Evolutionary conservation across 768 basidiomycete species (phyloP).

Genomic region (Chalciporus sphaerocephalus): DNA sequence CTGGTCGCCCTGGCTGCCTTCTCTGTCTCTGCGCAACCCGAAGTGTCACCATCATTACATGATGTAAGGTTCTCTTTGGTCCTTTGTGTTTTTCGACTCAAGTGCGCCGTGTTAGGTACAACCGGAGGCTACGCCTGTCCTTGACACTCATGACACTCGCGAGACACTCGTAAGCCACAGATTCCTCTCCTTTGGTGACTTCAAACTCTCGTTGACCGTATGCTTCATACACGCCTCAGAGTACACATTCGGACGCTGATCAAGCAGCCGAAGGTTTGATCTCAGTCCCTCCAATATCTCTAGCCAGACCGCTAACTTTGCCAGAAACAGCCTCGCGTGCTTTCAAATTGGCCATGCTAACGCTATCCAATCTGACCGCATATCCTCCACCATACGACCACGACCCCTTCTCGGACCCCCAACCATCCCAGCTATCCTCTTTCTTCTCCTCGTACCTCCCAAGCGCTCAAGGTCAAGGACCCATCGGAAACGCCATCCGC

Average conservation of each 20-base stretch:
- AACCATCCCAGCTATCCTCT: slow-evolving; percentile 43
- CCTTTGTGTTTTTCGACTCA: background rate
- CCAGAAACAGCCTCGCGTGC: slow-evolving; percentile 60
- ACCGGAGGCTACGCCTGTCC: slow-evolving; percentile 9
- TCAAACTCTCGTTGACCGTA: background rate
- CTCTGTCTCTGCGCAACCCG: slow-evolving; percentile 40
- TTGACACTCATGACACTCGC: slow-evolving; percentile 2
- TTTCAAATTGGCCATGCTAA: slow-evolving; percentile 69
- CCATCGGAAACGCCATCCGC: slow-evolving; percentile 64
- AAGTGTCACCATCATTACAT: slow-evolving; percentile 11
- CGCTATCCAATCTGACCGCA: slow-evolving; percentile 61
- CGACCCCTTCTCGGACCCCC: slow-evolving; percentile 38
- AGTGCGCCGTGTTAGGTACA: slow-evolving; percentile 10
- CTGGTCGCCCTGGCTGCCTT: slow-evolving; percentile 48
- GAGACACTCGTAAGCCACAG: slow-evolving; percentile 14
- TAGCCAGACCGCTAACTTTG: slow-evolving; percentile 2
- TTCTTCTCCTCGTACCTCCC: slow-evolving; percentile 65
- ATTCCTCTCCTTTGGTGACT: background rate
- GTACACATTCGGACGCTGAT: slow-evolving; percentile 30
- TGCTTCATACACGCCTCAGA: slow-evolving; percentile 13
- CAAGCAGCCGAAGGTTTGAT: slow-evolving; percentile 50
- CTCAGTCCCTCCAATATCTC: background rate
- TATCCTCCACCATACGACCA: slow-evolving; percentile 53
- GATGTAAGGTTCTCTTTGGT: slow-evolving; percentile 10
- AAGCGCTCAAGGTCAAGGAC: slow-evolving; percentile 71